phyloP scores from a whole-genome alignment of 768 basidiomycete genomes.

The Cystofilobasidium ferigula region DNA sequence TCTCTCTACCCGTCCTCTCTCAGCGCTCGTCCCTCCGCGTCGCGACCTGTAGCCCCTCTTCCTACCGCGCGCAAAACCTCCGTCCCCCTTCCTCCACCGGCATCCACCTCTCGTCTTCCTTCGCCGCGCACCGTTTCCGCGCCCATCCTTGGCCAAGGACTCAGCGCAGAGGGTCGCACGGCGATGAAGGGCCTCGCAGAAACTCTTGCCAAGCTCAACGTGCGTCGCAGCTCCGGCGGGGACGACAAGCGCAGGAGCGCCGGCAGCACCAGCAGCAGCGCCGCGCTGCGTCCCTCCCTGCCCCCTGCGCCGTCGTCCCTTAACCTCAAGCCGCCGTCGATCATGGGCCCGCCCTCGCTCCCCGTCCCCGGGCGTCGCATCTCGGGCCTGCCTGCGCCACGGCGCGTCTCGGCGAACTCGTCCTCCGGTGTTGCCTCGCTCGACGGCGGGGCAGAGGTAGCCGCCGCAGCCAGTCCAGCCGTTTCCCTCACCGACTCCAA shows the following conservation, averaged over 20 bases:
- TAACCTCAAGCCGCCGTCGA: not conserved
- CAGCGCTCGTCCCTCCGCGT: not conserved
- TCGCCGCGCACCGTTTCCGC: slow-evolving; percentile 14
- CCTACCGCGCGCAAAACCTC: slow-evolving; percentile 13
- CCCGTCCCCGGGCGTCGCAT: not conserved
- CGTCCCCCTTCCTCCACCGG: not conserved
- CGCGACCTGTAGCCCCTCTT: not conserved
- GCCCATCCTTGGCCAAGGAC: slow-evolving; percentile 1
- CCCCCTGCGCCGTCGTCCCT: not conserved
- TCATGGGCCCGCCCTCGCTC: not conserved
- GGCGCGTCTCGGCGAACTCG: not conserved
- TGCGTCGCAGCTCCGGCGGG: not conserved
- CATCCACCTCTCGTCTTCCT: not conserved
- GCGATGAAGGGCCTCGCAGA: slow-evolving; percentile 17
- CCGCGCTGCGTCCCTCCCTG: not conserved
- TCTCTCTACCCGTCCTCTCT: slow-evolving; percentile 13
- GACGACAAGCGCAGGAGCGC: not conserved
- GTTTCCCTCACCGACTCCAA: not conserved
- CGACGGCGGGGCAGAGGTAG: too few relatives aligned
- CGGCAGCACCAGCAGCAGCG: not conserved
- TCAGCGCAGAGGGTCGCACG: slow-evolving; percentile 4
- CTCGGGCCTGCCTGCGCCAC: not conserved
- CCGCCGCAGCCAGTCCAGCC: not conserved
- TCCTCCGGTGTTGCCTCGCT: not conserved
- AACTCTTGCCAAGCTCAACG: slow-evolving; percentile 24